These are phyloP conservation scores for Monosporascus sp. DNA, from an alignment of 2,329 filamentous ascomycete genomes.

Conservation along the genomic window DNA sequence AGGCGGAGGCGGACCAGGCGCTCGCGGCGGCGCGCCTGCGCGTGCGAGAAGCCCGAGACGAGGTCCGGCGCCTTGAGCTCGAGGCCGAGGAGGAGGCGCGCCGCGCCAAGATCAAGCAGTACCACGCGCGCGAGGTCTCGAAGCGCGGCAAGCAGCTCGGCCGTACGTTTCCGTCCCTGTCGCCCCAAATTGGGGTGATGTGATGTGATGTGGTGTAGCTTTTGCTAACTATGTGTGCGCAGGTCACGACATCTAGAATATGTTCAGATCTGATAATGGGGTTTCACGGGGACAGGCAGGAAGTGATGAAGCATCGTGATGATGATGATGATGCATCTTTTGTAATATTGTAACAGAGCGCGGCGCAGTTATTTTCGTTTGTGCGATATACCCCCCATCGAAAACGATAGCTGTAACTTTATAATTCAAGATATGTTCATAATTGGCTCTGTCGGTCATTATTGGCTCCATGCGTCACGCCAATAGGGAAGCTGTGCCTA, in stretches of 20 bases:
- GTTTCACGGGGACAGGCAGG: too few relatives aligned
- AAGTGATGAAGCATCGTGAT: not conserved
- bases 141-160: constrained; percentile 67
- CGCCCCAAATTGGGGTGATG: not conserved
- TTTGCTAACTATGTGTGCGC: too few relatives aligned
- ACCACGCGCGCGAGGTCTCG: constrained; percentile 58
- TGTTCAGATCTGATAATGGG: too few relatives aligned
- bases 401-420: not conserved
- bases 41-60: constrained; percentile 58
- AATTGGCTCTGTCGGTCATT: not conserved
- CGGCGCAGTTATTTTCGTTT: not conserved
- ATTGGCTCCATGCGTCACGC: not conserved
- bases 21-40: constrained; percentile 51
- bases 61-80: constrained; percentile 57
- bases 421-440: not conserved
- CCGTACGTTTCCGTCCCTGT: constrained; percentile 42
- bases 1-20: constrained; percentile 60
- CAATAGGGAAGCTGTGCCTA: too few relatives aligned
- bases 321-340: not conserved
- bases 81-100: constrained; percentile 63
- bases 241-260: too few relatives aligned
- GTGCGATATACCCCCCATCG: not conserved
- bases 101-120: constrained; percentile 62
- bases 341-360: not conserved
- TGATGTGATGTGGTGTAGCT: not conserved